A percentile compares a stretch with the other conserved stretches of the same genome.
Conservation (phyloP, 257 asterid genomes). For the Handroanthus guayacan region DNA sequence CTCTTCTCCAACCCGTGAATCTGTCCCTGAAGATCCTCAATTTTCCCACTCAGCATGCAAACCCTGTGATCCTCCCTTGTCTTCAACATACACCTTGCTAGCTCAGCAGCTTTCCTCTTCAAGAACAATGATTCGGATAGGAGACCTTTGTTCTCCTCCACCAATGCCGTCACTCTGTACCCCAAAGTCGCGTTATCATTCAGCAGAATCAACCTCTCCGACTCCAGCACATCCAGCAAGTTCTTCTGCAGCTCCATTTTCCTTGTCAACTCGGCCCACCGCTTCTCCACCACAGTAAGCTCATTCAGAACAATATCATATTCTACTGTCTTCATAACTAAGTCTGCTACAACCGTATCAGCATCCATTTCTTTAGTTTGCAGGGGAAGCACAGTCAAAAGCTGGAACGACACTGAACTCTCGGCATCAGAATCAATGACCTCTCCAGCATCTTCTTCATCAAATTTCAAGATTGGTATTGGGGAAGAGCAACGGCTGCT, state of each 20-base stretch:
- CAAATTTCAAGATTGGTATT: conserved; percentile 41
- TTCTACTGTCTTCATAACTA: conserved; percentile 75
- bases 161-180: conserved; percentile 68
- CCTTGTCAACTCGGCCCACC: conserved; percentile 61
- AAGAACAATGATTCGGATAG: conserved; percentile 73
- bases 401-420: conserved; percentile 76
- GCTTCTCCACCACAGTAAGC: conserved; percentile 57
- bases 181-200: conserved; percentile 80
- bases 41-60: conserved; percentile 76
- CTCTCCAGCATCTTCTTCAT: conserved; percentile 51
- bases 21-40: conserved; percentile 97
- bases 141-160: conserved; percentile 83
- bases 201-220: conserved; percentile 83
- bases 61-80: conserved; percentile 90
- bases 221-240: conserved; percentile 85
- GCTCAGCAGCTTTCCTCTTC: conserved; percentile 92
- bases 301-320: conserved; percentile 67
- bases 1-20: conserved; percentile 82
- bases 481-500: conserved; percentile 62
- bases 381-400: conserved; percentile 26
- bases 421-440: conserved; percentile 79
- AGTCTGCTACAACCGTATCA: conserved; percentile 69
- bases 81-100: conserved; percentile 83
- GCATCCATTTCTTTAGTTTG: conserved; percentile 47
- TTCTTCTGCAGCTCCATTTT: conserved; percentile 88